Percentiles rank a stretch among this genome's conserved stretches.
Conservation (phyloP, 768 basidiomycete species). For the Boletus rubescentipes region DNA sequence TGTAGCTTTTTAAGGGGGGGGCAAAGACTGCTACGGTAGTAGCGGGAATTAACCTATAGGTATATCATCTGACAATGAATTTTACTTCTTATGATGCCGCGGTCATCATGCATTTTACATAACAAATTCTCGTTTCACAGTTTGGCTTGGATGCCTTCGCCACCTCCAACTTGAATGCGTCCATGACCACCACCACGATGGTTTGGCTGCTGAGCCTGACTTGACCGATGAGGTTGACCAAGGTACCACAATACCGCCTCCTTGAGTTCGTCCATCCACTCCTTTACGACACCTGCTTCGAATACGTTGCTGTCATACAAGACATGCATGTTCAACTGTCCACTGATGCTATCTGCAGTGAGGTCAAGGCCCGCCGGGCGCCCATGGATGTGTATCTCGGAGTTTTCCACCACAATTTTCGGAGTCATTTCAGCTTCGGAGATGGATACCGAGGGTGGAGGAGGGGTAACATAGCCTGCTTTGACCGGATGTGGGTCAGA, state of each 20-base stretch:
- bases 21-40: no score
- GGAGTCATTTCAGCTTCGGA: neutral
- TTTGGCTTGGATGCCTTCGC: no score
- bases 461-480: conserved; percentile 5
- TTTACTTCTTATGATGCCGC: no score
- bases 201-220: no score
- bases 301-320: conserved; percentile 50
- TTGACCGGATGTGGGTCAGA: conserved; percentile 12
- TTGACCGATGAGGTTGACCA: conserved; percentile 9
- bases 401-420: conserved; percentile 10
- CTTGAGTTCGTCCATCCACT: conserved; percentile 49
- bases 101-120: no score
- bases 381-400: conserved; percentile 33
- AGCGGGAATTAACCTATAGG: no score
- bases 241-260: conserved; percentile 34
- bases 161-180: no score
- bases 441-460: neutral
- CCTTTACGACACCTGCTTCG: conserved; percentile 37
- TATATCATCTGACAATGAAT: no score
- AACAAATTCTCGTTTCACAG: no score
- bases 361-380: conserved; percentile 47
- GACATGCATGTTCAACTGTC: conserved; percentile 34
- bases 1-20: no score
- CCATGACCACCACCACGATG: no score
- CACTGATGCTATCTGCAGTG: conserved; percentile 36